These are phyloP conservation scores for Cinnamomum chago DNA, from an alignment of 164 flowering plant species.

Conservation along the genomic window DNA sequence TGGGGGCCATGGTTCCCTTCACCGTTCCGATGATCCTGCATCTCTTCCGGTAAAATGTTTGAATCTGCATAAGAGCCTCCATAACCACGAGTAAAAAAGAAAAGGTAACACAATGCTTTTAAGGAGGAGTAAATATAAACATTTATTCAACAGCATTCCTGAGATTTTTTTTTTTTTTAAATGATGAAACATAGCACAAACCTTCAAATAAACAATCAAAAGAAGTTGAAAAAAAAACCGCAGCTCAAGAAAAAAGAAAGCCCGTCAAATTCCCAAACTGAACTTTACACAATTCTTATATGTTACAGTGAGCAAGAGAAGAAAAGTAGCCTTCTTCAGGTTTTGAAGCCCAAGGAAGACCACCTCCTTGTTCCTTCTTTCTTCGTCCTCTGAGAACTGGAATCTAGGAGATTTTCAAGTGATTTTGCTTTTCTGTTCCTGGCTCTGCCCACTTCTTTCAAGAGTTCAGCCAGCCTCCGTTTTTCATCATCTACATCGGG, in stretches of 20 bases:
- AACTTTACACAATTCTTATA: constrained; percentile 41
- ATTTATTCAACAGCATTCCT: constrained; percentile 14
- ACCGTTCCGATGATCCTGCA: neutral
- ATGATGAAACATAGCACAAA: constrained; percentile 19
- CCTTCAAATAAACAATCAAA: constrained; percentile 24
- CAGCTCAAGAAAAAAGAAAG: constrained; percentile 21
- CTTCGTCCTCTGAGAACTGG: constrained; percentile 73
- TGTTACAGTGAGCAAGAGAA: constrained; percentile 35
- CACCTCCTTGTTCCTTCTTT: constrained; percentile 82
- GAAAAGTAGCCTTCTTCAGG: constrained; percentile 26
- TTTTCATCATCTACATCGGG: constrained; percentile 95
- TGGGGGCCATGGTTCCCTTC: too few species aligned
- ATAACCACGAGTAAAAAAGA: too few species aligned
- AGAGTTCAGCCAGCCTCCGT: constrained; percentile 81
- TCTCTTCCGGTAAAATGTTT: neutral
- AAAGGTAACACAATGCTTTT: neutral
- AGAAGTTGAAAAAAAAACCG: constrained; percentile 7
- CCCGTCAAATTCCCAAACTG: constrained; percentile 28
- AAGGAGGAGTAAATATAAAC: constrained; percentile 9
- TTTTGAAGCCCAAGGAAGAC: constrained; percentile 80
- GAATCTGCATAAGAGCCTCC: neutral
- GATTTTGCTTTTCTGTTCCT: constrained; percentile 87
- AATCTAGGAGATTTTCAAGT: constrained; percentile 81
- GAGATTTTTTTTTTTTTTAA: neutral
- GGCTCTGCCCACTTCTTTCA: constrained; percentile 88